Evolutionary conservation across 176 grass and related monocot species (phyloP), one percentile per base, ranked within the genome.

Genomic region (Calamus simplicifolius): DNA sequence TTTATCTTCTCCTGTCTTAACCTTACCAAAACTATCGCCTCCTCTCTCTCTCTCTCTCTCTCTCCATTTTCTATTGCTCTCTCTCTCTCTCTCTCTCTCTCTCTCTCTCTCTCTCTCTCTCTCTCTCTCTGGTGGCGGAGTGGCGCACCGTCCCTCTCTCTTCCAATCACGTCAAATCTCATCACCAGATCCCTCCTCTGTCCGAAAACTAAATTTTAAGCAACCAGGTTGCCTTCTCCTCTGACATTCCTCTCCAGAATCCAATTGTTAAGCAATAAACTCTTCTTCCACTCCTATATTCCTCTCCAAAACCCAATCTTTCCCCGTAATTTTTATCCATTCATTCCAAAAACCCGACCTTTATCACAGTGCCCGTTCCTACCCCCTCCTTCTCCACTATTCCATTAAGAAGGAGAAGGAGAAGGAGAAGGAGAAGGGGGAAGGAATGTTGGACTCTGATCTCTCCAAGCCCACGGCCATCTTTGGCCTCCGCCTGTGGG

Each of bases 401-500:
- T 59, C 54, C 50, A 74, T 74, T 61, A 58, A 63, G 57, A 29
- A 29, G 28, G 28, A 61, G 57, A 38, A 16, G 7, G 56, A 63
- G 57, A 29, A 29, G 28, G 28, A 61, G 57, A 38, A 16, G 7
- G 56, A 31, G 43, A 26, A 64, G 29, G 16, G 27, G 62, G 54
- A 62, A 16, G 8, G 18, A 50, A 93, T 93, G 88, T 87, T 83
- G 76, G 88, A 84, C 74, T 84, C 84, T 21, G 88, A 81, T 21
- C 78, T 89, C 18, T 89, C 86, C 19, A 80, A 87, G 83, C 68
- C 76, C 69, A 87, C 88, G 27, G 68, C 86, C 27, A 80, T 91
- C 63, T 91, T 91, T 68, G 87, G 87, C 49, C 83, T 91, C 55
- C 82, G 63, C 68, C 79, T 91, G 12, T 91, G 87, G 87, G 87